Evolutionary conservation across 2,329 filamentous ascomycete species (phyloP).

Genomic region (Basipetospora sp.): DNA sequence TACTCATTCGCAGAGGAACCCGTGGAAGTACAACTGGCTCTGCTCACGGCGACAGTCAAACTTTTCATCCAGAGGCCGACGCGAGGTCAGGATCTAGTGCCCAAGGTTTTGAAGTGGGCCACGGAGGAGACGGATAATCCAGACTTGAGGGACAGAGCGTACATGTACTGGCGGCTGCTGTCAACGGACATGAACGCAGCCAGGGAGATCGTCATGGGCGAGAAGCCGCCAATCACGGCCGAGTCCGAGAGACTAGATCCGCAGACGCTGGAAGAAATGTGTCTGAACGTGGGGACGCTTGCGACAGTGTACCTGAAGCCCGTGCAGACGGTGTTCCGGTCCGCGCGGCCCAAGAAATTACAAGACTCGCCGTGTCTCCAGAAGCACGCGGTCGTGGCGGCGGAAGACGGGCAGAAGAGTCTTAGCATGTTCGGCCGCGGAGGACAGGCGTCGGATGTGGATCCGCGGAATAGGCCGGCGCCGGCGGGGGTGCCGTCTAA

Average conservation of each 20-base stretch:
- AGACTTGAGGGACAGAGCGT: constrained; percentile 84
- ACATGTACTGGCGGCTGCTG: constrained; percentile 98
- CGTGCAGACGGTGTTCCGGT: constrained; percentile 90
- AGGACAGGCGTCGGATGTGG: constrained; percentile 28
- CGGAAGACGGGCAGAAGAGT: constrained; percentile 41
- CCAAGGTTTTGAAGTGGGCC: constrained; percentile 92
- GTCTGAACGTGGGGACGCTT: constrained; percentile 84
- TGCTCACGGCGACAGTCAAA: constrained; percentile 92
- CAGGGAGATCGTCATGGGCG: constrained; percentile 84
- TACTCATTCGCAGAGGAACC: constrained; percentile 89
- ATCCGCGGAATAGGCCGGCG: constrained; percentile 22
- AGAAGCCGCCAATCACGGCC: constrained; percentile 90
- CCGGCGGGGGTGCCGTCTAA: constrained; percentile 17
- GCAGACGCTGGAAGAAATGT: constrained; percentile 87
- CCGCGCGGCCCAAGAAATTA: constrained; percentile 65
- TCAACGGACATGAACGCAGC: constrained; percentile 82
- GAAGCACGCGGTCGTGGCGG: constrained; percentile 45
- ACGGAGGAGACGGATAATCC: constrained; percentile 99
- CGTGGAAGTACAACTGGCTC: constrained; percentile 84
- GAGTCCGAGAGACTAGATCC: constrained; percentile 91
- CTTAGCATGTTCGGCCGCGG: constrained; percentile 43
- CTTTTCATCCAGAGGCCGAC: constrained; percentile 94
- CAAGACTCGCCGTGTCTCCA: constrained; percentile 77
- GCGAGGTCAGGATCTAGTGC: constrained; percentile 83
- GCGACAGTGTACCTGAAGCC: constrained; percentile 97